Conservation (phyloP, 2,329 filamentous ascomycete genomes). For the Dactylellina sp. region DNA sequence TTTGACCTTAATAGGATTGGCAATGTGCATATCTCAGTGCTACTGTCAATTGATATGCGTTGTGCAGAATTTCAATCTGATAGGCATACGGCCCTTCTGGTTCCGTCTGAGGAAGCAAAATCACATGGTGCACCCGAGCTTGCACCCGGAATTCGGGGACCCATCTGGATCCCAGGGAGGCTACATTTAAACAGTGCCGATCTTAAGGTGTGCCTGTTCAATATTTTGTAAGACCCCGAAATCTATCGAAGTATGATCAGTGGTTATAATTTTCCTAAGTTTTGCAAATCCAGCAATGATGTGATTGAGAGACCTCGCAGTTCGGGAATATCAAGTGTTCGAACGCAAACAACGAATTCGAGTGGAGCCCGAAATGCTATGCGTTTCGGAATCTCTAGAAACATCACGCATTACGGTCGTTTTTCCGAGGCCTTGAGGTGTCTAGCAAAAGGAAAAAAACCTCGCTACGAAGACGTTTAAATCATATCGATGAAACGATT, state of each 20-base stretch:
- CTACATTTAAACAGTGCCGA: neutral
- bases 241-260: conserved; percentile 8
- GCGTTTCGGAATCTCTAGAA: neutral
- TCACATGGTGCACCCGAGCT: too few species aligned
- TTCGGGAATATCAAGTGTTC: neutral
- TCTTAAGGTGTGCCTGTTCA: conserved; percentile 1
- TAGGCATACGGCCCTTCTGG: neutral
- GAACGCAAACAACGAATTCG: neutral
- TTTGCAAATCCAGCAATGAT: conserved; percentile 1
- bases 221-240: conserved; percentile 12
- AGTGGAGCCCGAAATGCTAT: conserved; percentile 13
- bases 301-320: conserved; percentile 7
- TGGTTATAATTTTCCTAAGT: conserved; percentile 26
- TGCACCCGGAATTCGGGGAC: conserved; percentile 6
- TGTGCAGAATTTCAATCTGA: conserved; percentile 10
- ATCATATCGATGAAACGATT: too few species aligned
- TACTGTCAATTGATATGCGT: neutral
- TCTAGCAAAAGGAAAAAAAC: neutral
- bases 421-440: neutral
- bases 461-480: too few species aligned
- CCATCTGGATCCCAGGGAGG: conserved; percentile 16
- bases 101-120: neutral
- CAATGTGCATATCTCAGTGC: conserved; percentile 19
- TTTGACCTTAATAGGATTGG: conserved; percentile 23
- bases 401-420: neutral